Percentiles rank a stretch among this genome's conserved stretches.
These are phyloP conservation scores for Santalum album DNA, from an alignment of 164 flowering plant species.

Conservation along the genomic window DNA sequence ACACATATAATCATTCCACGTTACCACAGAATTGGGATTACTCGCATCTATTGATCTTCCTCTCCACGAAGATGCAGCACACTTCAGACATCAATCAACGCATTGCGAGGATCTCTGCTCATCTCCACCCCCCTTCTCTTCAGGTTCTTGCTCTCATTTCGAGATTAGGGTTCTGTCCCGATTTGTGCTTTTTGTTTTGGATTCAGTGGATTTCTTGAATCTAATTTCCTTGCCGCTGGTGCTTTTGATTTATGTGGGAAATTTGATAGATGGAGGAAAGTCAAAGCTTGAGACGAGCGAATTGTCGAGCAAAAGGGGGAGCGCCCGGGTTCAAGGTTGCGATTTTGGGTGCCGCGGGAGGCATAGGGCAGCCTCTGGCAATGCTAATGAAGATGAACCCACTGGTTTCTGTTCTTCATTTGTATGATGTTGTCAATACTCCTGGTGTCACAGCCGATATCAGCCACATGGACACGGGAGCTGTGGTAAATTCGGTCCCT, in stretches of 20 bases:
- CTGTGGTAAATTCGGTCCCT: conserved; percentile 54
- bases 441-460: conserved; percentile 95
- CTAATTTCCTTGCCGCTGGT: neutral
- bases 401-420: conserved; percentile 82
- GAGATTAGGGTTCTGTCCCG: too few species aligned
- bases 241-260: neutral
- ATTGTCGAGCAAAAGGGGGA: conserved; percentile 91
- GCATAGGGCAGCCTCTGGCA: conserved; percentile 91
- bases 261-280: conserved; percentile 44
- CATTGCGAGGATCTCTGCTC: conserved; percentile 73
- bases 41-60: neutral
- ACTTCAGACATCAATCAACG: conserved; percentile 44
- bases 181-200: too few species aligned
- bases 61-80: conserved; percentile 26
- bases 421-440: conserved; percentile 86
- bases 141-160: conserved; percentile 26
- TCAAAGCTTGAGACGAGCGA: conserved; percentile 27
- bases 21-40: too few species aligned
- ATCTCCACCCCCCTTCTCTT: conserved; percentile 55
- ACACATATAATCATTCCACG: too few species aligned
- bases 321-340: conserved; percentile 91
- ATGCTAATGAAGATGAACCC: conserved; percentile 98
- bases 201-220: too few species aligned
- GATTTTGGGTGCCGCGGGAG: conserved; percentile 91
- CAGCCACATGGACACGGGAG: conserved; percentile 97